Evolutionary conservation across 1,284 basidiomycete species (phyloP).

Genomic region (Pseudozyma pruni): DNA sequence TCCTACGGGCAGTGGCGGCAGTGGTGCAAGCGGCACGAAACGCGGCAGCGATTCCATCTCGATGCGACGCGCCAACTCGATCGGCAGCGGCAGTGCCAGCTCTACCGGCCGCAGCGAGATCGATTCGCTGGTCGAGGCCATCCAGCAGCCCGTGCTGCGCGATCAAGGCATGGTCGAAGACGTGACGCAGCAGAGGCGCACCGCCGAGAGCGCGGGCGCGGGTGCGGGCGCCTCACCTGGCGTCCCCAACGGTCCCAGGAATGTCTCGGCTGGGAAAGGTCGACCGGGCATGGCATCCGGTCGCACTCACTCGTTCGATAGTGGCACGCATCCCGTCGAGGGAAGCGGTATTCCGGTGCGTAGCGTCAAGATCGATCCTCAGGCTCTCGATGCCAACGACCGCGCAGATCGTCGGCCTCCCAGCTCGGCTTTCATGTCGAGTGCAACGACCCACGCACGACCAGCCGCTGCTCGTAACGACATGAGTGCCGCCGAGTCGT

Average conservation of each 20-base stretch:
- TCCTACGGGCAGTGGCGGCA: conserved; percentile 17
- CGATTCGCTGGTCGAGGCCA: conserved; percentile 76
- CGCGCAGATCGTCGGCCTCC: conserved; percentile 26
- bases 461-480: conserved; percentile 3
- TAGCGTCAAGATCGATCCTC: conserved; percentile 66
- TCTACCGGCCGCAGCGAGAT: conserved; percentile 71
- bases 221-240: conserved; percentile 14
- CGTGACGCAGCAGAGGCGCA: conserved; percentile 27
- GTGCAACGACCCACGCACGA: conserved; percentile 15
- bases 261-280: conserved; percentile 3
- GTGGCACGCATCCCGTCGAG: conserved; percentile 61
- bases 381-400: conserved; percentile 43
- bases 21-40: conserved; percentile 22
- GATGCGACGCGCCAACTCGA: conserved; percentile 50
- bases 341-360: conserved; percentile 69
- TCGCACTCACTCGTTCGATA: conserved; percentile 41
- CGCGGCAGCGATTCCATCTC: conserved; percentile 26
- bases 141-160: conserved; percentile 68
- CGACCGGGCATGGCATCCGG: conserved; percentile 8
- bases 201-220: too few relatives aligned
- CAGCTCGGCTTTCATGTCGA: conserved; percentile 20
- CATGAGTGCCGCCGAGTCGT: conserved; percentile 32
- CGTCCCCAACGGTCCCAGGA: conserved; percentile 6
- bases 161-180: conserved; percentile 59
- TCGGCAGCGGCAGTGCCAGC: conserved; percentile 51